phyloP scores from a whole-genome alignment of 1,284 basidiomycete genomes.

The Ceratobasidium sp. region DNA sequence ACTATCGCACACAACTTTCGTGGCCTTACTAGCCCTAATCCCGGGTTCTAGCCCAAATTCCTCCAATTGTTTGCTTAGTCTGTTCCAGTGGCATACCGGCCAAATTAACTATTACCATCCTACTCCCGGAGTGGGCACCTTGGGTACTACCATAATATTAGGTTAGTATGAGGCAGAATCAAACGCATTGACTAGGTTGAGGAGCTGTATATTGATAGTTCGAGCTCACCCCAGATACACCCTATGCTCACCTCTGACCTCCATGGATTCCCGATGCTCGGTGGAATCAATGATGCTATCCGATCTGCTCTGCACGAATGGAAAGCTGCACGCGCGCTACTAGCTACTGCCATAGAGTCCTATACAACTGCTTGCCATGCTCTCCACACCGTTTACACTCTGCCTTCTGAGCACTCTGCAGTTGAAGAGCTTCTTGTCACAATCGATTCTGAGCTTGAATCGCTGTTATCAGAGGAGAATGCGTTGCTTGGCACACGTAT shows the following conservation, averaged over 20 bases:
- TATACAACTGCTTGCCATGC: background rate
- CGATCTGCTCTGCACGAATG: conserved; percentile 12
- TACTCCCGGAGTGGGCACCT: background rate
- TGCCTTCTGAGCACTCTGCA: background rate
- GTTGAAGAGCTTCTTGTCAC: background rate
- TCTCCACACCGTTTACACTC: background rate
- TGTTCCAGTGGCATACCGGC: background rate
- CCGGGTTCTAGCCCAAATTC: background rate
- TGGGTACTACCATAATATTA: background rate
- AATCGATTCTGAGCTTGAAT: conserved; percentile 2
- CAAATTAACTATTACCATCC: background rate
- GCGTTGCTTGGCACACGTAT: conserved; percentile 11
- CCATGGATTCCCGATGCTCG: background rate
- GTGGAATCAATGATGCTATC: background rate
- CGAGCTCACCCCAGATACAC: background rate
- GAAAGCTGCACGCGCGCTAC: conserved; percentile 2
- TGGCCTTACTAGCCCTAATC: background rate
- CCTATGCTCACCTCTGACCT: background rate
- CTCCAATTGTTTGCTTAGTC: background rate
- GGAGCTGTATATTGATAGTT: background rate
- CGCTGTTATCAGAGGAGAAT: conserved; percentile 3
- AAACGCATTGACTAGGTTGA: background rate
- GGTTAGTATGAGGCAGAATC: background rate
- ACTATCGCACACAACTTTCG: background rate
- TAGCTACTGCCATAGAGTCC: background rate